A percentile compares a stretch with the other conserved stretches of the same genome.
phyloP scores from a whole-genome alignment of 208 protist species.

The Trichomonas vaginalis region DNA sequence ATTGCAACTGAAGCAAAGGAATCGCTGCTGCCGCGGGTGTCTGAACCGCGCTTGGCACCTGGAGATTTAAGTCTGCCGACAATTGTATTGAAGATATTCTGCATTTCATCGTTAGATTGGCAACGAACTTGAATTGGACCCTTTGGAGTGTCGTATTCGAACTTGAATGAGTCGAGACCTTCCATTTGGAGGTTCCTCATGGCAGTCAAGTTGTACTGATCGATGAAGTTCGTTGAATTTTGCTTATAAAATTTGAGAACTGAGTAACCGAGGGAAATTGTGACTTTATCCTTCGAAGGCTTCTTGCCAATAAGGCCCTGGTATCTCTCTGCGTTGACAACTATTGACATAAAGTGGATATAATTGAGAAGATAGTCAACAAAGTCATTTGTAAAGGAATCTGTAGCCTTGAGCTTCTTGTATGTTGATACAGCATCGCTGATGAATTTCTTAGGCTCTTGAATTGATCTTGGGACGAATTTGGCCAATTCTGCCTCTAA shows the following conservation, averaged over 20 bases:
- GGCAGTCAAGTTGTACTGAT: background rate
- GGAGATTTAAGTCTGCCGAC: background rate
- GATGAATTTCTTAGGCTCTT: background rate
- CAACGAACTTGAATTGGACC: no score
- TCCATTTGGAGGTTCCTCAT: background rate
- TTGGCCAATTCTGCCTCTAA: background rate
- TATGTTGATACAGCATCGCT: background rate
- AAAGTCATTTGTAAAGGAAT: background rate
- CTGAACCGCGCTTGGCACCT: background rate
- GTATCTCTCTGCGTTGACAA: background rate
- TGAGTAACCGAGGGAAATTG: background rate
- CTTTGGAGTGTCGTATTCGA: background rate
- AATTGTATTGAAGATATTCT: background rate
- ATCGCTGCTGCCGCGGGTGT: background rate
- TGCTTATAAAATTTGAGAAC: background rate
- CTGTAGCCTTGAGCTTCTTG: background rate
- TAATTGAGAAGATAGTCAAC: background rate
- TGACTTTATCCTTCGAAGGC: background rate
- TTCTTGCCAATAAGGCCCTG: background rate
- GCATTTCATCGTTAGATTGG: background rate
- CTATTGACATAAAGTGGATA: background rate
- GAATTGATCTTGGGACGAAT: background rate
- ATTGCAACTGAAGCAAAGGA: background rate
- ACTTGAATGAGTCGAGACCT: background rate
- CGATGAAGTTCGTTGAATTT: background rate